Percentiles rank a stretch among this genome's conserved stretches.
Evolutionary conservation across 768 basidiomycete species (phyloP).

Genomic region (Kwoniella newhampshirensis): DNA sequence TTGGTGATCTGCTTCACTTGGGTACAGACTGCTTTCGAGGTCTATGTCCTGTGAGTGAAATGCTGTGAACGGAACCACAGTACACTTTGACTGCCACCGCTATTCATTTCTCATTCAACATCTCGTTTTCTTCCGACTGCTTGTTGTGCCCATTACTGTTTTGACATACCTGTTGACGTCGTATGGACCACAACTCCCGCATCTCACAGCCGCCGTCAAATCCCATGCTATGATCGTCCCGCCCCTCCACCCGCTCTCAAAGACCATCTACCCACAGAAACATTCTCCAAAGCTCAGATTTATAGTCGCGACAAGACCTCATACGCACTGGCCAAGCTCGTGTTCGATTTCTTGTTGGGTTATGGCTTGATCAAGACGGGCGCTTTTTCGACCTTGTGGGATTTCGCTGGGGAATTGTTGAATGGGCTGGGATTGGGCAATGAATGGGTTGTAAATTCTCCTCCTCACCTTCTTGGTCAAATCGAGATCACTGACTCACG

Average conservation of each 20-base stretch:
- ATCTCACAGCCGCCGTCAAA: slow-evolving; percentile 66
- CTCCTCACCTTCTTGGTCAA: not conserved
- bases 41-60: slow-evolving; percentile 72
- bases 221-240: slow-evolving; percentile 75
- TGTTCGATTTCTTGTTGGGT: slow-evolving; percentile 72
- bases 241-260: slow-evolving; percentile 71
- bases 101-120: not conserved
- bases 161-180: not conserved
- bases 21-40: slow-evolving; percentile 78
- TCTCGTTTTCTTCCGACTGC: not conserved
- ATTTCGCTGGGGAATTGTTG: slow-evolving; percentile 60
- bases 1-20: slow-evolving; percentile 78
- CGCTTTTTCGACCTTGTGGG: slow-evolving; percentile 82
- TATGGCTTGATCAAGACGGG: slow-evolving; percentile 71
- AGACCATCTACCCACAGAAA: slow-evolving; percentile 65
- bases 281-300: slow-evolving; percentile 82
- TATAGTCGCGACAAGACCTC: slow-evolving; percentile 90
- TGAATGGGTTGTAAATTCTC: slow-evolving; percentile 67
- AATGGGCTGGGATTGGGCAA: slow-evolving; percentile 63
- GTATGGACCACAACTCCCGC: not conserved
- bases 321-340: slow-evolving; percentile 70
- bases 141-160: not conserved
- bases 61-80: not conserved
- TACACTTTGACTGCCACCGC: not conserved
- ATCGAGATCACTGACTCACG: not conserved